Evolutionary conservation across 139 green algal genomes (phyloP).

Genomic region (Tetradesmus obliquus): DNA sequence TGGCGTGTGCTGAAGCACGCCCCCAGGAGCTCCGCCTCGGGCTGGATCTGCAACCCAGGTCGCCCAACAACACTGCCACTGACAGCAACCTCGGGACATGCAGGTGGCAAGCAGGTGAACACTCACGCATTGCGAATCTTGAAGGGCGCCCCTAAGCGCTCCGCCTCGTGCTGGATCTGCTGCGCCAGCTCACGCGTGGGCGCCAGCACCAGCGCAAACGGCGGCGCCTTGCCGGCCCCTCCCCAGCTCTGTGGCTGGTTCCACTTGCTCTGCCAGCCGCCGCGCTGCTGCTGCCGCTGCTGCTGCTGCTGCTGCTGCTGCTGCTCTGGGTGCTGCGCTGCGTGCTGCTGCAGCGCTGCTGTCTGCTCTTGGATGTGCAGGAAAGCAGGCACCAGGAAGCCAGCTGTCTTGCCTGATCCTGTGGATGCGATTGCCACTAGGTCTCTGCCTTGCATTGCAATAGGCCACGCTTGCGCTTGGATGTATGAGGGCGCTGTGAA

Average conservation of each 20-base stretch:
- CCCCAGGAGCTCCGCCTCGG: too few species aligned
- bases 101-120: too few species aligned
- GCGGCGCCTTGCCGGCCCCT: slow-evolving; percentile 12
- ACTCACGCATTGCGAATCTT: slow-evolving; percentile 21
- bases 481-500: slow-evolving; percentile 82
- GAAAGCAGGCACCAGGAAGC: slow-evolving; percentile 72
- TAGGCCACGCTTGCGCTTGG: slow-evolving; percentile 86
- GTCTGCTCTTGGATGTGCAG: slow-evolving; percentile 37
- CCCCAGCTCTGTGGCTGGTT: slow-evolving; percentile 27
- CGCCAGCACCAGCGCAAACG: slow-evolving; percentile 77
- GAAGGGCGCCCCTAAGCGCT: slow-evolving; percentile 2
- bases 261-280: slow-evolving; percentile 10
- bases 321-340: neutral
- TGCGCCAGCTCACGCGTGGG: slow-evolving; percentile 90
- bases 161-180: slow-evolving; percentile 66
- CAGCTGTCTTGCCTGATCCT: slow-evolving; percentile 84
- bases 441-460: slow-evolving; percentile 79
- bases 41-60: neutral
- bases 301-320: slow-evolving; percentile 36
- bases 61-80: neutral
- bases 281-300: slow-evolving; percentile 11
- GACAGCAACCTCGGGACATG: neutral
- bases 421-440: slow-evolving; percentile 86
- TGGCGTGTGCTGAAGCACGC: too few species aligned
- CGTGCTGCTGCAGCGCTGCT: slow-evolving; percentile 12